phyloP scores from a whole-genome alignment of 495 filamentous ascomycete genomes.

The Penicillium bovifimosum region DNA sequence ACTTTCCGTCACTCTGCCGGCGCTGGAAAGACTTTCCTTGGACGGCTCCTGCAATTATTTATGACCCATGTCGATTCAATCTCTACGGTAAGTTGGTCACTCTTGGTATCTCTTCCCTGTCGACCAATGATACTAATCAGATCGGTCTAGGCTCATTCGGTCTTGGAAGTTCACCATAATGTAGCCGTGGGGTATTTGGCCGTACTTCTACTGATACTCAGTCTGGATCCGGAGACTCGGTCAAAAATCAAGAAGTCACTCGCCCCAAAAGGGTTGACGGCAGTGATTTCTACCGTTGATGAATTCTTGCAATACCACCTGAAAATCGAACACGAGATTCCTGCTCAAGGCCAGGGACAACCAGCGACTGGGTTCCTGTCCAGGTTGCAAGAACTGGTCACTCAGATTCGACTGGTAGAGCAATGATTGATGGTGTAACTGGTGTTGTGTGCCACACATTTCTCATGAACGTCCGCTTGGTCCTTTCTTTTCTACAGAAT shows the following conservation, averaged over 20 bases:
- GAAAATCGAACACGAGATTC: conserved; percentile 55
- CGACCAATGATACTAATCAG: neutral
- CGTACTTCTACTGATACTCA: conserved; percentile 75
- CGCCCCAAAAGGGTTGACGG: conserved; percentile 52
- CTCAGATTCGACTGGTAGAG: conserved; percentile 26
- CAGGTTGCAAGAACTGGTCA: conserved; percentile 50
- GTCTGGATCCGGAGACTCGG: conserved; percentile 51
- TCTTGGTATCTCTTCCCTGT: neutral
- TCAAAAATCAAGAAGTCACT: conserved; percentile 47
- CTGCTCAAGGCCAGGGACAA: conserved; percentile 20
- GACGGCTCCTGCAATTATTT: conserved; percentile 41
- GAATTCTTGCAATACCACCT: conserved; percentile 79
- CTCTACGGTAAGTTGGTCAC: conserved; percentile 39
- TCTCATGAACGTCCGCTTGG: neutral
- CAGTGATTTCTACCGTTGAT: conserved; percentile 69
- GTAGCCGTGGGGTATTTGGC: conserved; percentile 89
- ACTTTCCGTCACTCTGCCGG: conserved; percentile 28
- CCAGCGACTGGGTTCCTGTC: conserved; percentile 49
- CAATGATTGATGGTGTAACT: neutral
- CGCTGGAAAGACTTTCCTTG: conserved; percentile 29
- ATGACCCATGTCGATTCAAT: conserved; percentile 33
- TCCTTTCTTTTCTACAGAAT: neutral
- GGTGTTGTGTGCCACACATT: neutral
- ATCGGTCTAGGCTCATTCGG: conserved; percentile 64
- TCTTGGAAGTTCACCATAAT: conserved; percentile 77